A percentile compares a stretch with the other conserved stretches of the same genome.
phyloP scores from a whole-genome alignment of 208 protist genomes.

The Leishmania tarentolae region DNA sequence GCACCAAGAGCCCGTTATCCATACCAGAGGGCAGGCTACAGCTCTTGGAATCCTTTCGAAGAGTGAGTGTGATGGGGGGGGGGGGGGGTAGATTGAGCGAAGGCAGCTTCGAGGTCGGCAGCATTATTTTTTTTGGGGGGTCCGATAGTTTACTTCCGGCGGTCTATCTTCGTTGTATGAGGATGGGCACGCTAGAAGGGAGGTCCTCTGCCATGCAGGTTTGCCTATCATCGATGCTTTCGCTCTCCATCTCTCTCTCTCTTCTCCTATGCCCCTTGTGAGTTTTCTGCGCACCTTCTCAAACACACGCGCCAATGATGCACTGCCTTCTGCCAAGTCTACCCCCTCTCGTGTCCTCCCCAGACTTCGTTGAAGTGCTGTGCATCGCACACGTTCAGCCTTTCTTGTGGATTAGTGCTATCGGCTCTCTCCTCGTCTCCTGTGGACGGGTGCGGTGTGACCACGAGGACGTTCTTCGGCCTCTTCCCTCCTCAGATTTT shows the following conservation, averaged over 20 bases:
- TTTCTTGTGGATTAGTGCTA: too few species aligned
- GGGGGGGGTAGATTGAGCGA: not conserved
- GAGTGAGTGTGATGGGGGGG: too few species aligned
- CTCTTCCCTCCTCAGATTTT: not conserved
- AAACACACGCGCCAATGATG: not conserved
- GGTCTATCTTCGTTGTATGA: not conserved
- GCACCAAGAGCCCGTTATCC: too few species aligned
- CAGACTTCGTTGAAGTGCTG: too few species aligned
- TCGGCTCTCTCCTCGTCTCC: too few species aligned
- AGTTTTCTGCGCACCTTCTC: too few species aligned
- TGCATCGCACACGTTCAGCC: too few species aligned
- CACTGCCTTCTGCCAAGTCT: not conserved
- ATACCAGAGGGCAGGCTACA: too few species aligned
- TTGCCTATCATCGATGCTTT: not conserved
- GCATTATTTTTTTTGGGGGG: not conserved
- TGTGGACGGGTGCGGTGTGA: too few species aligned
- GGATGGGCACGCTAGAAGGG: not conserved
- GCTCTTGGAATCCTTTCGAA: too few species aligned
- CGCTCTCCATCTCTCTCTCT: slow-evolving; percentile 3
- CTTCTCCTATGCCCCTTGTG: not conserved
- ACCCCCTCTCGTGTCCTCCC: too few species aligned
- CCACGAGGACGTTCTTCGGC: not conserved
- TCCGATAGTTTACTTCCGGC: not conserved
- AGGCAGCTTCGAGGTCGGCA: not conserved
- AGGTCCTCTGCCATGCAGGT: not conserved